Evolutionary conservation across 164 flowering plant species (phyloP), one percentile per base, ranked within the genome.

Genomic region (Piper longum): DNA sequence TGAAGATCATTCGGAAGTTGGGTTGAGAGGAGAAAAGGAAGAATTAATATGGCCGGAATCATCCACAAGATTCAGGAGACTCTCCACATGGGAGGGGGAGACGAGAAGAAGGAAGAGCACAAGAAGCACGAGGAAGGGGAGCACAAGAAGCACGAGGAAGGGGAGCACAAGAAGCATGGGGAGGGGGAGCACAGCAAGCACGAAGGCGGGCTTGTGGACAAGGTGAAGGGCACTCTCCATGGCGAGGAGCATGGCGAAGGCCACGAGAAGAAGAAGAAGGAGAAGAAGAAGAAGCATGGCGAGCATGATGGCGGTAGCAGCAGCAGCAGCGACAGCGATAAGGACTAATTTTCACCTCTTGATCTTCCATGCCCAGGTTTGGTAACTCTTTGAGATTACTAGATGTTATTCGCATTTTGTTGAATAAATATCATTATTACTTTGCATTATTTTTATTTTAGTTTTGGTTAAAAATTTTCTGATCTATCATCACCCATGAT

Each of bases 61-160:
- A 78, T 83, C 11, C 69, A 80, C 74, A 81, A 83, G 80, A 80
- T 83, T 17, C 85, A 57, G 12, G 88, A 83, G 66, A 74, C 74
- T 3, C 85, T 83, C 43, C 80, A 79, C 76, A 64, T 78, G 65
- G 88, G 88, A 60, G 84, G 81, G 1, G 17, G 62, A 59, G 69
- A 78, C 43, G 66, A 73, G 8, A 77, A 70, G 18, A 58, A 69
- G 17, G 54, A 61, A 43, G 61, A 70, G 63, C 52, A 63, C 52
- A 65, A 61, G n/a, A 63, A 58, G 59, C 59, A 43, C 40, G 59
- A 62, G 1, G 71, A 61, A 1, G 67, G 62, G 51, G 73, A 61
- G 16, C 41, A 62, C 54, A 58, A 62, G 58, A 51, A 64, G 60
- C 63, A 43, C 45, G 59, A 62, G 0, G 71, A 61, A 0, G 67